phyloP scores from a whole-genome alignment of 2,329 filamentous ascomycete genomes.

The Colletotrichum orbiculare region DNA sequence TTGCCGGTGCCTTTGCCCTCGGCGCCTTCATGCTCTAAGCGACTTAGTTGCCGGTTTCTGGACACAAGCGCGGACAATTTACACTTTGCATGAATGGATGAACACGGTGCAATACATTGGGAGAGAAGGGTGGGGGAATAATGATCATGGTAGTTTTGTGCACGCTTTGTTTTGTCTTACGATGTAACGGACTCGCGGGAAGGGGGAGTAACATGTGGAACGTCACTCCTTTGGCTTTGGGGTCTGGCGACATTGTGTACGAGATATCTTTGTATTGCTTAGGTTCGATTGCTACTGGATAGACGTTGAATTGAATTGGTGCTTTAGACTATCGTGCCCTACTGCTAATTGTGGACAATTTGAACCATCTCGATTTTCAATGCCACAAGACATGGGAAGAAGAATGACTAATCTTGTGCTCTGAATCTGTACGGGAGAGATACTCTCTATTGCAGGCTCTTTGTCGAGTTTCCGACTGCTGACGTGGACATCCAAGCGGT shows the following conservation, averaged over 20 bases:
- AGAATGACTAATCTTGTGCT: not conserved
- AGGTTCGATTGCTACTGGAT: constrained; percentile 28
- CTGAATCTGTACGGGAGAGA: not conserved
- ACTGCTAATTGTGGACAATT: not conserved
- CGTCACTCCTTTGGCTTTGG: constrained; percentile 32
- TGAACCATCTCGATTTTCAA: not conserved
- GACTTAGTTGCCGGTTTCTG: constrained; percentile 2
- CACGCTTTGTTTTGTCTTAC: constrained; percentile 14
- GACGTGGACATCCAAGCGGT: not conserved
- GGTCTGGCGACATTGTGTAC: constrained; percentile 9
- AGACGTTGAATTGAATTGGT: constrained; percentile 13
- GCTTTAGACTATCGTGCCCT: not conserved
- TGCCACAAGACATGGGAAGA: too few species aligned
- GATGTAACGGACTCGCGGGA: constrained; percentile 25
- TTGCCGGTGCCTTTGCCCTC: constrained; percentile 32
- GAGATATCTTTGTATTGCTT: constrained; percentile 24
- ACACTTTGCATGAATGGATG: constrained; percentile 18
- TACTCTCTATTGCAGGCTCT: not conserved
- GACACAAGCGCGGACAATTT: constrained; percentile 1
- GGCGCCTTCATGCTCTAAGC: constrained; percentile 36
- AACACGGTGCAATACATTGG: constrained; percentile 9
- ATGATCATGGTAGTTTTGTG: constrained; percentile 25
- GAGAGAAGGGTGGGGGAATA: constrained; percentile 25
- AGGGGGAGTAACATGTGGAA: constrained; percentile 24
- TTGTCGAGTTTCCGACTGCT: not conserved